These are phyloP conservation scores for Gentiana macrophylla DNA, from an alignment of 257 asterid species.

Conservation along the genomic window DNA sequence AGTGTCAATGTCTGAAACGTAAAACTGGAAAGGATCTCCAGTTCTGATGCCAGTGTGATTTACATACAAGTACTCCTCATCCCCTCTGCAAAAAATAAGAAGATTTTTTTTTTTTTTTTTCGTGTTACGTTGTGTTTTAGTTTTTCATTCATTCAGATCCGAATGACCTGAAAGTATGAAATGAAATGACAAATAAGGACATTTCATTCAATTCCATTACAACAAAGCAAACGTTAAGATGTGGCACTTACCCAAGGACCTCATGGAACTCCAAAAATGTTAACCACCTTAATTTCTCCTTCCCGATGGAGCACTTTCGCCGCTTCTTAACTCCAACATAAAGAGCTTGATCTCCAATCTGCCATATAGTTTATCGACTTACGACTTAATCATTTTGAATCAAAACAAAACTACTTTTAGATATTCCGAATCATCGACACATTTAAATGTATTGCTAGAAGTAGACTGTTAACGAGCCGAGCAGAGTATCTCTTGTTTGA, in stretches of 20 bases:
- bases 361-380: conserved; percentile 10
- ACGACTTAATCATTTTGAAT: too few species aligned
- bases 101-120: too few species aligned
- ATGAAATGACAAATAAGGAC: not conserved
- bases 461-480: too few species aligned
- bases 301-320: conserved; percentile 64
- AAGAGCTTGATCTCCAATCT: conserved; percentile 57
- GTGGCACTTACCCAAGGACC: conserved; percentile 46
- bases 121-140: too few species aligned
- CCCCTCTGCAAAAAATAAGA: conserved; percentile 38
- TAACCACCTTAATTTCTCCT: conserved; percentile 44
- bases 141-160: too few species aligned
- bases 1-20: conserved; percentile 36
- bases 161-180: too few species aligned
- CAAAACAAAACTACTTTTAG: too few species aligned
- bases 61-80: conserved; percentile 68
- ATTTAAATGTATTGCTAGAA: too few species aligned
- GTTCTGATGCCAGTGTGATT: conserved; percentile 46
- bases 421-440: too few species aligned
- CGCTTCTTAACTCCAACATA: conserved; percentile 69
- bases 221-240: not conserved
- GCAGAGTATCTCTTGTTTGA: too few species aligned
- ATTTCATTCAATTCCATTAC: not conserved
- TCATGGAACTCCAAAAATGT: conserved; percentile 72
- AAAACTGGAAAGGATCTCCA: conserved; percentile 62